A percentile compares a stretch with the other conserved stretches of the same genome.
Conservation (phyloP, 2,329 filamentous ascomycete species). For the Fusarium piperis region DNA sequence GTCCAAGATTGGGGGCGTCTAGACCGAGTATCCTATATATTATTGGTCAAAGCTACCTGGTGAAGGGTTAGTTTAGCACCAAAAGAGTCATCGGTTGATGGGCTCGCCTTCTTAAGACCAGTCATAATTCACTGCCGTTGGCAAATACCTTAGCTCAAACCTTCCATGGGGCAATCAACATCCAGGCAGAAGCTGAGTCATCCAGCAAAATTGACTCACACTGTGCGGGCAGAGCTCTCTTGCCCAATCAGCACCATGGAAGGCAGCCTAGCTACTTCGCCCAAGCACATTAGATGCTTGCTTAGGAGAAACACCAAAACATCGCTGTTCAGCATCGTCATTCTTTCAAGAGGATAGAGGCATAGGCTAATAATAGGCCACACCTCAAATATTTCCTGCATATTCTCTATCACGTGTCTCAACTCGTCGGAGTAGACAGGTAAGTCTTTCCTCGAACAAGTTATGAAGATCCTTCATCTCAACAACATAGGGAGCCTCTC, state of each 20-base stretch:
- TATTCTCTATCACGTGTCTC: background rate
- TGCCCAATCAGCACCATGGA: background rate
- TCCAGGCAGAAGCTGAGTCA: background rate
- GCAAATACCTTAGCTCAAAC: background rate
- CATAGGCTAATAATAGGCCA: background rate
- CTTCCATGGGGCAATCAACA: background rate
- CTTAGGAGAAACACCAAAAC: slow-evolving; percentile 19
- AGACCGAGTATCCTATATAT: background rate
- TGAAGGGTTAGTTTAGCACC: background rate
- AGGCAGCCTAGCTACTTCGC: background rate
- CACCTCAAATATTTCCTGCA: background rate
- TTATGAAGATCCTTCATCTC: background rate
- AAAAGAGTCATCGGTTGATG: background rate
- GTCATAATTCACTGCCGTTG: background rate
- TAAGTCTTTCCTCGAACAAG: background rate
- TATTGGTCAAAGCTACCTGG: background rate
- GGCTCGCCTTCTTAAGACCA: background rate
- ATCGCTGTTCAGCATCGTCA: background rate
- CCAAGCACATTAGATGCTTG: background rate
- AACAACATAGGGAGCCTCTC: background rate
- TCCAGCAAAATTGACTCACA: slow-evolving; percentile 8
- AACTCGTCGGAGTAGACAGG: background rate
- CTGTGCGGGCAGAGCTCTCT: background rate
- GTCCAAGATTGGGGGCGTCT: background rate
- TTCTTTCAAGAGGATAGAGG: background rate